Evolutionary conservation across 345 rosid species (phyloP), one percentile per base, ranked within the genome.

Genomic region (Dipteronia sinensis): DNA sequence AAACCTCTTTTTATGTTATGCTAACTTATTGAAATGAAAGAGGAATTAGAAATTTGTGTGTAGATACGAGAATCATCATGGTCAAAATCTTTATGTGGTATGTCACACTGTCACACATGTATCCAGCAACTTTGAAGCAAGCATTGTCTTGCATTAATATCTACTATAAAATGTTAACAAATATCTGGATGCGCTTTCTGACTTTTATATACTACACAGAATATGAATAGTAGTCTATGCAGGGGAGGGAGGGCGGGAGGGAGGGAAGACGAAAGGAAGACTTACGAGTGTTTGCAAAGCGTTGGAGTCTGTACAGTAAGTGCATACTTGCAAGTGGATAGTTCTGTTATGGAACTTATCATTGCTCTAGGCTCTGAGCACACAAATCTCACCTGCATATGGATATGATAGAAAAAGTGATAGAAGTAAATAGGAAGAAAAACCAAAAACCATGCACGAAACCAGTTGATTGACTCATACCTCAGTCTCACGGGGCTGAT

Each of bases 301-400:
- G 80, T 84, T 61, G 97, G 95, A 78, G 87, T 81, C 65, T 92
- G 99, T 55, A 93, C 79, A 25, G 98, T 93, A 67, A 95, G 79
- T 8, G 99, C 97, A 69, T 96, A 96, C 84, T 90, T 96, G 95
- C 99, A 94, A 19, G 99, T 93, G 29, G 99, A 95, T 81, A 95
- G 77, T 86, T 93, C 98, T 5, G 98, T 93, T 79, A 95, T 82
- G 29, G 98, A 95, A 82, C 88, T 95, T 77, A 95, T 87, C 98
- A 91, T 94, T 66, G 93, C 89, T 81, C 92, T 89, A 1, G 97
- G 89, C 86, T 94, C 99, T 9, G 97, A 87, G 78, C 99, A 96
- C 55, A 94, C 95, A 82, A 96, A 96, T 82, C 98, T 92, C 87
- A 94, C 97, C 99, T 96, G 83, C 79, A 82, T 55, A 75, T 13